phyloP scores from a whole-genome alignment of 192 early-diverging fungal genomes.

The Dispira parvispora region DNA sequence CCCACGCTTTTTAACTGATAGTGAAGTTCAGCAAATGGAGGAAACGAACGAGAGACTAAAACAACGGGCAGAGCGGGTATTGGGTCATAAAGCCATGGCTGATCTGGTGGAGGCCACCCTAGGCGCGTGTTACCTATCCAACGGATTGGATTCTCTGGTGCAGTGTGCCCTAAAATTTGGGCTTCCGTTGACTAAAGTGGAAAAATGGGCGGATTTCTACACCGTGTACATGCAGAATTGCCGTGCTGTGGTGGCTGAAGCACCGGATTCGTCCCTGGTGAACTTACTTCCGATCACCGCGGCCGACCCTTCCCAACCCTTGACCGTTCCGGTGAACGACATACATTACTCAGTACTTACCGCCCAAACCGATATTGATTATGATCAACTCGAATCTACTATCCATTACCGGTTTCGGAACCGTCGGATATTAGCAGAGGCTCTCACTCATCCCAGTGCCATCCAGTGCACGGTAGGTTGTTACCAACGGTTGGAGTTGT shows the following conservation, averaged over 20 bases:
- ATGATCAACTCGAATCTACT: conserved; percentile 20
- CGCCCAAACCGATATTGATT: conserved; percentile 8
- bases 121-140: conserved; percentile 11
- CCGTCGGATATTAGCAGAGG: conserved; percentile 47
- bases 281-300: too few species aligned
- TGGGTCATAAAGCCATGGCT: conserved; percentile 5
- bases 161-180: neutral
- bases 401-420: conserved; percentile 55
- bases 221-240: conserved; percentile 10
- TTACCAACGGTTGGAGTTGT: conserved; percentile 84
- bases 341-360: too few species aligned
- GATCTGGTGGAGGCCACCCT: conserved; percentile 16
- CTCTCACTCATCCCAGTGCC: conserved; percentile 68
- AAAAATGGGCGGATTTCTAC: conserved; percentile 30
- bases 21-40: conserved; percentile 15
- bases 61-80: conserved; percentile 19
- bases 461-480: conserved; percentile 35
- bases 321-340: too few species aligned
- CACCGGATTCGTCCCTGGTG: too few species aligned
- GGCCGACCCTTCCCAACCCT: too few species aligned
- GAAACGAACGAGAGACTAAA: conserved; percentile 9
- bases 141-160: neutral
- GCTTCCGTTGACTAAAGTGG: conserved; percentile 31
- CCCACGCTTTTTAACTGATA: conserved; percentile 15
- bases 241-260: too few species aligned